Evolutionary conservation across 495 filamentous ascomycete species (phyloP).

Genomic region (Penicillium ochrochloron): DNA sequence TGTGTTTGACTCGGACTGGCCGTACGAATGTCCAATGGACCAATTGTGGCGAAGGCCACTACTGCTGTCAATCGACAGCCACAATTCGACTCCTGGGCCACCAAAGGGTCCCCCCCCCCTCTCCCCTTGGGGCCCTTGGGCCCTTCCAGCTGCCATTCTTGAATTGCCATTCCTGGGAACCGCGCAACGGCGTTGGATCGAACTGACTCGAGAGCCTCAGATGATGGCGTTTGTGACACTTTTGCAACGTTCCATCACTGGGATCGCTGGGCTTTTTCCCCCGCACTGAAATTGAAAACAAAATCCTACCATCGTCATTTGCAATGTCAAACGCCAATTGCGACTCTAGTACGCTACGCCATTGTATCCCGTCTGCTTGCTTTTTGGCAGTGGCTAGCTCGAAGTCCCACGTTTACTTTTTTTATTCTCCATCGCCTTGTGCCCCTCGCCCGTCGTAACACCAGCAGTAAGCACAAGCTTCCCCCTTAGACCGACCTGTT

Average conservation of each 20-base stretch:
- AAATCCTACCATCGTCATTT: slow-evolving; percentile 8
- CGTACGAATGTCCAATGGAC: neutral
- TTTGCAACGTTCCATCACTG: slow-evolving; percentile 27
- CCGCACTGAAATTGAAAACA: neutral
- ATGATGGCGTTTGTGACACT: neutral
- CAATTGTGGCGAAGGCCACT: slow-evolving; percentile 1
- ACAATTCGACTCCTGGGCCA: slow-evolving; percentile 3
- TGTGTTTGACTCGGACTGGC: neutral
- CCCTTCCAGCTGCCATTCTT: slow-evolving; percentile 15
- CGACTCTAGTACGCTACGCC: neutral
- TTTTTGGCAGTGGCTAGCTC: slow-evolving; percentile 25
- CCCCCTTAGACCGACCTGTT: neutral
- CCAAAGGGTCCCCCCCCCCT: neutral
- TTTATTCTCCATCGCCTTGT: neutral
- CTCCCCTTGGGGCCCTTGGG: too few relatives aligned
- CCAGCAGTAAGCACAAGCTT: neutral
- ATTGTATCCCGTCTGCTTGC: slow-evolving; percentile 7
- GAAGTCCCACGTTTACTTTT: slow-evolving; percentile 15
- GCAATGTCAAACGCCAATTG: neutral
- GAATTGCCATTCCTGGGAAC: slow-evolving; percentile 24
- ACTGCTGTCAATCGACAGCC: slow-evolving; percentile 11
- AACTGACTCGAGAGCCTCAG: slow-evolving; percentile 22
- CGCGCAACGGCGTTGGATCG: slow-evolving; percentile 26
- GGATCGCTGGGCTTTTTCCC: slow-evolving; percentile 10
- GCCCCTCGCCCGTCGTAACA: slow-evolving; percentile 6